Evolutionary conservation across 768 basidiomycete species (phyloP), one percentile per base, ranked within the genome.

Genomic region (Artomyces pyxidatus): DNA sequence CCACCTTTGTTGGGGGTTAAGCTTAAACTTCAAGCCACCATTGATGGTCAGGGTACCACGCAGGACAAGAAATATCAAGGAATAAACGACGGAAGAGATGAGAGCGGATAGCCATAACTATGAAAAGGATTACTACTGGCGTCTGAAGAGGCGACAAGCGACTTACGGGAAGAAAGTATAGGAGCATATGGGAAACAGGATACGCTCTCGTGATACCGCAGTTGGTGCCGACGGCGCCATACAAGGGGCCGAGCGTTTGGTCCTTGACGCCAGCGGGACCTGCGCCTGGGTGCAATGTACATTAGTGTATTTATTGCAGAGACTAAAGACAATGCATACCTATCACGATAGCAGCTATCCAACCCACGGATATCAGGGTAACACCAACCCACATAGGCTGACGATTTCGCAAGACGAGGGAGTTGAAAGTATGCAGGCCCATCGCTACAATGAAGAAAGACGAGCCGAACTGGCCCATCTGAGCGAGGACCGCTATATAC

Each of bases 361-460:
- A 87, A 41, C 85, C 85, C 37, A 75, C 37, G 12, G 57, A 43
- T 19, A 78, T 72, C 9, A 67, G 62, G 3, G 62, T 60, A 2
- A 64, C 60, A 50, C 73, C 78, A 26, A 77, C 64, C 62, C 77
- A 68, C 12, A 63, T 58, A 7, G 78, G 74, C 51, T 79, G 77
- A 29, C 73, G 73, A 51, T 69, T 68, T 38, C 71, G 72, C 47
- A 88, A 65, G 12, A 82, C 78, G 32, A 88, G 68, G 14, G 83
- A 78, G 54, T 70, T 75, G 68, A 86, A 83, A 0, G 80, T 78
- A 61, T 88, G 85, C 9, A 85, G 56, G 0, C 80, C 80, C 55
- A 85, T 81, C 5, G 73, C 70, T 9, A 74, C 70, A 2, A 77
- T 82, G 62, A 87, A 89, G 65, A 76, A 85, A 16, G 77, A 78